These are phyloP conservation scores for Suillus clintonianus DNA, from an alignment of 768 basidiomycete species.

Conservation along the genomic window DNA sequence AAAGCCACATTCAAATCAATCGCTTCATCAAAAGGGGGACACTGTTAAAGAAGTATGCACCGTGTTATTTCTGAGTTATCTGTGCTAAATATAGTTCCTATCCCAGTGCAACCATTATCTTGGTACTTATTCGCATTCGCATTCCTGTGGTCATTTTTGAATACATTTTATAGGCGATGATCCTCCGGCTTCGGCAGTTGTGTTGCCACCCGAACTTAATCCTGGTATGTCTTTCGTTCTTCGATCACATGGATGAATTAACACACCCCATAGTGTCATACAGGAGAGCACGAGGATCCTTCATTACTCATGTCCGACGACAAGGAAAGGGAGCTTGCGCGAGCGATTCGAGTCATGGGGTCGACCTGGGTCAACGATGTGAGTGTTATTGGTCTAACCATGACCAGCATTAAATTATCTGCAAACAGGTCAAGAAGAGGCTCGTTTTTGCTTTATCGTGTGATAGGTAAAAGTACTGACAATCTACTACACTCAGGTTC, in stretches of 20 bases:
- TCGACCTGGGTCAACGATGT: constrained; percentile 38
- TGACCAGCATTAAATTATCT: background rate
- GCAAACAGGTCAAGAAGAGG: constrained; percentile 39
- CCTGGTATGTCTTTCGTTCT: constrained; percentile 42
- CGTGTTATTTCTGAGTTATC: constrained; percentile 2
- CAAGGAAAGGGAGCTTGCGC: constrained; percentile 55
- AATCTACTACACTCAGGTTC: constrained; percentile 34
- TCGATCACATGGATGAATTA: background rate
- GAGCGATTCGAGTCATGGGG: constrained; percentile 49
- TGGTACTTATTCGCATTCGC: background rate
- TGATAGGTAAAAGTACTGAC: background rate
- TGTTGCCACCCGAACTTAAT: constrained; percentile 75
- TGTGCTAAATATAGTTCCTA: background rate
- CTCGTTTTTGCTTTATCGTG: constrained; percentile 8
- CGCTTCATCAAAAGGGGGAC: constrained; percentile 66
- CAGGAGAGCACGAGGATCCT: constrained; percentile 52
- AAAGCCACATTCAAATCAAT: constrained; percentile 55
- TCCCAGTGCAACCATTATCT: background rate
- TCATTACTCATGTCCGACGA: constrained; percentile 48
- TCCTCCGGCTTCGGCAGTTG: constrained; percentile 73
- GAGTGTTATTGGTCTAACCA: background rate
- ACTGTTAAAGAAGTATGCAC: constrained; percentile 66
- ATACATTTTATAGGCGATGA: constrained; percentile 52
- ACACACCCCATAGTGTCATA: constrained; percentile 32
- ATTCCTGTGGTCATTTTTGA: constrained; percentile 40